phyloP scores from a whole-genome alignment of 805 yeast genomes.

The Candida coquimbonensis region DNA sequence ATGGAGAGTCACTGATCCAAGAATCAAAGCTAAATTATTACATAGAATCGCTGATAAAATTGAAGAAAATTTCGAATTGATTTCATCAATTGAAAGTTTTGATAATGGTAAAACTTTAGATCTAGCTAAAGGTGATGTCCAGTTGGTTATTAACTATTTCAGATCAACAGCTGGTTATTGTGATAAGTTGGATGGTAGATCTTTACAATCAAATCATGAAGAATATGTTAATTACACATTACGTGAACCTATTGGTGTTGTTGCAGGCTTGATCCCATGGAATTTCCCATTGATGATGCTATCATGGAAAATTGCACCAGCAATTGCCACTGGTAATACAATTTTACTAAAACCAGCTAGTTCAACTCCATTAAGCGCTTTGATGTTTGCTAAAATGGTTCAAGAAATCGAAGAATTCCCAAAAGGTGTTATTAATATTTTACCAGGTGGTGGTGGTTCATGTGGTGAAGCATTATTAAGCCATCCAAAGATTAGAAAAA shows the following conservation, averaged over 20 bases:
- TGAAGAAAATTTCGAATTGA: conserved; percentile 53
- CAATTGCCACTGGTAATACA: conserved; percentile 70
- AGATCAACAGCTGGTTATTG: conserved; percentile 70
- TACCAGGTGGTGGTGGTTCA: conserved; percentile 66
- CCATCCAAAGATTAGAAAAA: conserved; percentile 64
- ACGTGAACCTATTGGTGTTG: conserved; percentile 73
- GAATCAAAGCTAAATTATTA: conserved; percentile 44
- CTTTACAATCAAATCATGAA: conserved; percentile 51
- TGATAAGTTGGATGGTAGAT: conserved; percentile 59
- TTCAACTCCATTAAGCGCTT: conserved; percentile 67
- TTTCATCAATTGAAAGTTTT: conserved; percentile 62
- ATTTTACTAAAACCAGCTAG: conserved; percentile 69
- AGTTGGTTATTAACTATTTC: conserved; percentile 52
- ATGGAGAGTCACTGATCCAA: conserved; percentile 59
- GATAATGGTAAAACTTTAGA: conserved; percentile 73
- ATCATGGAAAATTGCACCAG: conserved; percentile 75
- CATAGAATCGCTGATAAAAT: conserved; percentile 60
- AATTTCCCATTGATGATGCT: conserved; percentile 76
- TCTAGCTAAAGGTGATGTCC: conserved; percentile 61
- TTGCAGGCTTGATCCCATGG: conserved; percentile 83
- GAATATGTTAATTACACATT: conserved; percentile 57
- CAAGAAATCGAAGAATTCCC: conserved; percentile 62
- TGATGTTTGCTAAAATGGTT: conserved; percentile 52
- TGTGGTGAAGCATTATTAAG: conserved; percentile 65
- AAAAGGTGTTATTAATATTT: conserved; percentile 65